Evolutionary conservation across 2,329 filamentous ascomycete species (phyloP).

Genomic region (Claviceps fusiformis): DNA sequence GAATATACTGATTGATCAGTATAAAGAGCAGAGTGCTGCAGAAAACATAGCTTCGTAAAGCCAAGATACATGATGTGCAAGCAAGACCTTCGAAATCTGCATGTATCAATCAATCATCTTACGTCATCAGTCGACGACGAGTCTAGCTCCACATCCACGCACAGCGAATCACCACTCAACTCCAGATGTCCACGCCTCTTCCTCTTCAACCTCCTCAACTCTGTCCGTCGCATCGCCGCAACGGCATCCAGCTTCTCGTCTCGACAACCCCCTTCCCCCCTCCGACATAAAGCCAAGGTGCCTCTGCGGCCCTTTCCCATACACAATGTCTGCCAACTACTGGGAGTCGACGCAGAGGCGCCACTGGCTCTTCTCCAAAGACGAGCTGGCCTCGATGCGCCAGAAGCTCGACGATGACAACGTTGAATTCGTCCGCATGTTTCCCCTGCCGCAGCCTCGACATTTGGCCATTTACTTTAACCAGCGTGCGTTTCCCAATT

Average conservation of each 20-base stretch:
- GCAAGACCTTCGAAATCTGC: too few relatives aligned
- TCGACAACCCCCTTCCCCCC: neutral
- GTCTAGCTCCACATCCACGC: too few relatives aligned
- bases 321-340: conserved; percentile 79
- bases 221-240: neutral
- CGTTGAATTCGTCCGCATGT: conserved; percentile 59
- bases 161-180: too few relatives aligned
- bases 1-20: too few relatives aligned
- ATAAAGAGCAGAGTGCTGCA: too few relatives aligned
- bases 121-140: too few relatives aligned
- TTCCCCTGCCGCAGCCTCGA: conserved; percentile 66
- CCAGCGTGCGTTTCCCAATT: conserved; percentile 43
- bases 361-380: conserved; percentile 81
- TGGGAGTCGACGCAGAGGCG: conserved; percentile 89
- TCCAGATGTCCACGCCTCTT: too few relatives aligned
- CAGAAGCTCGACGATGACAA: conserved; percentile 67
- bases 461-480: conserved; percentile 87
- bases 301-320: conserved; percentile 6
- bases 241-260: neutral
- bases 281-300: neutral
- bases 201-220: too few relatives aligned
- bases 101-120: too few relatives aligned
- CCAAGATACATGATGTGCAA: too few relatives aligned
- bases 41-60: too few relatives aligned
- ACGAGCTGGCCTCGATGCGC: conserved; percentile 62